These are phyloP conservation scores for Fonsecaea erecta DNA, from an alignment of 2,329 filamentous ascomycete genomes.

Conservation along the genomic window DNA sequence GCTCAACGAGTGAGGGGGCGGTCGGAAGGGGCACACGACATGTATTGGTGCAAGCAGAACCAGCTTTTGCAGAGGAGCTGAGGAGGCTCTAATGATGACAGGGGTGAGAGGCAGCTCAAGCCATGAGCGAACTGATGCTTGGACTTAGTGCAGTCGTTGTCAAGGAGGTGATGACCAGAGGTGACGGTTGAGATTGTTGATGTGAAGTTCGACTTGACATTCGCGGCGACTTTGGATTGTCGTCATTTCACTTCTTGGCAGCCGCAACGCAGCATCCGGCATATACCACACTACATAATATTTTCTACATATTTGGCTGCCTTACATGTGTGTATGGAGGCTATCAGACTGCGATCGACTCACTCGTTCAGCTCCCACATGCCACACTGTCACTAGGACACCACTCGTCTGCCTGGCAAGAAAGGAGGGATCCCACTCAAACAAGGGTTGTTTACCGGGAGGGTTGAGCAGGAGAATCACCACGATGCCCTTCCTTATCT, in stretches of 20 bases:
- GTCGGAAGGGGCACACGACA: neutral
- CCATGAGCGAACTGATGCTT: neutral
- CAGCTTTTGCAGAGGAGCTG: neutral
- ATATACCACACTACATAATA: neutral
- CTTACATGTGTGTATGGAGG: neutral
- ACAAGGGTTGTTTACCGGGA: neutral
- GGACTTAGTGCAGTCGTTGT: neutral
- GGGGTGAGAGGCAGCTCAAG: neutral
- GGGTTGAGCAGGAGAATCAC: neutral
- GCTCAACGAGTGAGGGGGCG: neutral
- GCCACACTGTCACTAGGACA: neutral
- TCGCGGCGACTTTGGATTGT: neutral
- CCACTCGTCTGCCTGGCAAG: neutral
- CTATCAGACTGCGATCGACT: neutral
- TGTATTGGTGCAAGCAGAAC: neutral
- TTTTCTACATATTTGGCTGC: too few relatives aligned
- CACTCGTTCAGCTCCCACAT: neutral
- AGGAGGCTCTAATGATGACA: neutral
- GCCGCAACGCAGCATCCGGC: neutral
- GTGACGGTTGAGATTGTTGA: neutral
- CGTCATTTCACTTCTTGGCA: slow-evolving; percentile 1
- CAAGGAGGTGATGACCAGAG: neutral
- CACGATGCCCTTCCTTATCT: neutral
- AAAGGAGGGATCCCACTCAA: neutral
- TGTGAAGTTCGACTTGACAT: neutral